Base-by-base conservation (phyloP, 2,329 filamentous ascomycete species). In the Monosporascus sp. region DNA sequence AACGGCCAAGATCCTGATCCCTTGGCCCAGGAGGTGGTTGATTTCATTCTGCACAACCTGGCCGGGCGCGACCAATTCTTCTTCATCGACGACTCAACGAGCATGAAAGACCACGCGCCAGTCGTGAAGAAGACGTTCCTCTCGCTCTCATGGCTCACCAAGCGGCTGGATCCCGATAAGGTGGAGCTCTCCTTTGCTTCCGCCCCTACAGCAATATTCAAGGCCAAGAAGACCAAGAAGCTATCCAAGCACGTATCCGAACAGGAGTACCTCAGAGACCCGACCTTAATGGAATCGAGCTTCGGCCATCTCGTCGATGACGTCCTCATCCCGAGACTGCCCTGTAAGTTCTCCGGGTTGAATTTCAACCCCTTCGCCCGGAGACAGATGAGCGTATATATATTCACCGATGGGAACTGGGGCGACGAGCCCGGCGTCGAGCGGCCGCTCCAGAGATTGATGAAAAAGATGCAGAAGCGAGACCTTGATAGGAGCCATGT, bases 11-110 rank as follows among this genome's bases (percentile, higher is more conserved):
- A 38, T 27, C 35, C 48, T 6, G 50, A 47, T 25, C 14, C 14
- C 14, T 27, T 51, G 2, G 48, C 55, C 20, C 25, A 55, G 37
- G 48, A 52, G 9, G 49, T 54, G 5, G 37, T 52, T 7, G 48
- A 53, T 3, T 27, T 52, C 3, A 48, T 60, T 5, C 49, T 50
- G 7, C 22, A 45, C 7, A 59, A 59, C 31, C 49, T 62, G 4
- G 47, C 43, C 11, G 56, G 50, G 9, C 57, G 59, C 7, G 52
- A 58, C 37, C 57, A 62, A 27, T 48, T 61, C 14, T 58, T 61
- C 53, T 61, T 60, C 52, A 52, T 62, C 39, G 58, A 62, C 20
- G 54, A 61, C 52, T 58, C 58, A 2, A 55, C 48, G 6, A 54
- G 51, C 17, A 62, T 62, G 58, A 31, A 18, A 11, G 35, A 53